Conservation (phyloP, 176 grass and related monocot genomes). For the Oryza officinalis region DNA sequence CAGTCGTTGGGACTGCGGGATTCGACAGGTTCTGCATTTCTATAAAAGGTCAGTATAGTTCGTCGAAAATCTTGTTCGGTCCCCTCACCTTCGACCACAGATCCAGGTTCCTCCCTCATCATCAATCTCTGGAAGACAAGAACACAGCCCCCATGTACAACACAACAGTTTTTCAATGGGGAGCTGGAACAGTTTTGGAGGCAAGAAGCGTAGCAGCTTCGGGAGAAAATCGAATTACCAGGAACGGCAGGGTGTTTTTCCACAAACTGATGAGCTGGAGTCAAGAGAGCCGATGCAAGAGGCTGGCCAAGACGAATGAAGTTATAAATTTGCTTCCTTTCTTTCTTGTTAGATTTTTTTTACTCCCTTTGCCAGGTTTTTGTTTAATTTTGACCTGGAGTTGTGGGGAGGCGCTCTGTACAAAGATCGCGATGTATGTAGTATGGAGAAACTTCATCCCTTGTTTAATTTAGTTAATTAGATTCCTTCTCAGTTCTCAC, state of each 20-base stretch:
- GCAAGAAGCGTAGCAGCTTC: slow-evolving; percentile 46
- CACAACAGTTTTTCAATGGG: too few relatives aligned
- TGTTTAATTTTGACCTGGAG: slow-evolving; percentile 8
- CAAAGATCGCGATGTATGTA: slow-evolving; percentile 56
- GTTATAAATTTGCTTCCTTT: background rate
- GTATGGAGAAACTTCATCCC: slow-evolving; percentile 57
- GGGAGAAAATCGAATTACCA: slow-evolving; percentile 35
- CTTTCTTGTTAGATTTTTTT: background rate
- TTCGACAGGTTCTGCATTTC: too few relatives aligned
- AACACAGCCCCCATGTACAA: too few relatives aligned
- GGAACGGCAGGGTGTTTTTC: slow-evolving; percentile 44
- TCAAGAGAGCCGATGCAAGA: slow-evolving; percentile 37
- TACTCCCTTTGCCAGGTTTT: background rate
- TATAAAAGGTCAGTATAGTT: too few relatives aligned
- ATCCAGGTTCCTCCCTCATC: too few relatives aligned
- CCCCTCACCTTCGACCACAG: too few relatives aligned
- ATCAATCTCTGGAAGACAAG: too few relatives aligned
- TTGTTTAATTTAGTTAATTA: slow-evolving; percentile 40
- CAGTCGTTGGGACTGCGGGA: too few relatives aligned
- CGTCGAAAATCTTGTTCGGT: too few relatives aligned
- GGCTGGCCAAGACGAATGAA: slow-evolving; percentile 30
- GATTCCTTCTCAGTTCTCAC: slow-evolving; percentile 21
- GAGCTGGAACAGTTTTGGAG: slow-evolving; percentile 67
- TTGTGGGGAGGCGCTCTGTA: slow-evolving; percentile 26
- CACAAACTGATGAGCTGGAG: slow-evolving; percentile 50